Conservation (phyloP, 768 basidiomycete genomes). For the Omphalotus guepiniiformis region DNA sequence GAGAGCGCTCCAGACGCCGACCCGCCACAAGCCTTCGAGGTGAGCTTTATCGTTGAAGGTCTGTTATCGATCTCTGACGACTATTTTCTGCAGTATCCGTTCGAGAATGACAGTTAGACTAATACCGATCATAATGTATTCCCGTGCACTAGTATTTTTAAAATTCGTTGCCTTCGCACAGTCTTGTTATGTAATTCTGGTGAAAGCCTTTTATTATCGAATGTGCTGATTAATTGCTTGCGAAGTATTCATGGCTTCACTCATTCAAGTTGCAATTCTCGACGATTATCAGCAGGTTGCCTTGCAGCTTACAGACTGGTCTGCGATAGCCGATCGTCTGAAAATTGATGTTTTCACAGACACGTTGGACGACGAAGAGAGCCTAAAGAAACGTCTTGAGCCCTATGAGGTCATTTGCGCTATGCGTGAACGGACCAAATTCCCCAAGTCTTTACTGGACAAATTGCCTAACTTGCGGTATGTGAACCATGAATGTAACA, state of each 20-base stretch:
- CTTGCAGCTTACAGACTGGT: slow-evolving; percentile 52
- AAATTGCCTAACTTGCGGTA: slow-evolving; percentile 53
- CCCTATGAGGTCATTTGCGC: slow-evolving; percentile 56
- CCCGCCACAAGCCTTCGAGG: slow-evolving; percentile 81
- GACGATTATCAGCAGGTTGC: slow-evolving; percentile 60
- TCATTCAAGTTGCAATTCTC: slow-evolving; percentile 46
- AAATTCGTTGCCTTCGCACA: too few species aligned
- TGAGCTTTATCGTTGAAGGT: slow-evolving; percentile 31
- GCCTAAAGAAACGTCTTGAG: slow-evolving; percentile 42
- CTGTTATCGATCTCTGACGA: slow-evolving; percentile 17
- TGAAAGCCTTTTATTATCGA: too few species aligned
- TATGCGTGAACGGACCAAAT: slow-evolving; percentile 65
- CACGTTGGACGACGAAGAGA: slow-evolving; percentile 48
- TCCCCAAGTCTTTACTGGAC: slow-evolving; percentile 44
- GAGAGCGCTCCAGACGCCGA: slow-evolving; percentile 69
- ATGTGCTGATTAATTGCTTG: too few species aligned
- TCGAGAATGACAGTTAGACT: slow-evolving; percentile 58
- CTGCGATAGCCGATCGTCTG: slow-evolving; percentile 32
- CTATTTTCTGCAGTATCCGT: slow-evolving; percentile 57
- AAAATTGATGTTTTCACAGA: slow-evolving; percentile 45
- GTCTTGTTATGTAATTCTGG: too few species aligned
- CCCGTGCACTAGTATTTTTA: too few species aligned
- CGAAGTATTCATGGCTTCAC: too few species aligned
- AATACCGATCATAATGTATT: slow-evolving; percentile 4
- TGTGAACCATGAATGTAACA: slow-evolving; percentile 7